Conservation (phyloP, 2,329 filamentous ascomycete species). For the Diaporthe australafricana region DNA sequence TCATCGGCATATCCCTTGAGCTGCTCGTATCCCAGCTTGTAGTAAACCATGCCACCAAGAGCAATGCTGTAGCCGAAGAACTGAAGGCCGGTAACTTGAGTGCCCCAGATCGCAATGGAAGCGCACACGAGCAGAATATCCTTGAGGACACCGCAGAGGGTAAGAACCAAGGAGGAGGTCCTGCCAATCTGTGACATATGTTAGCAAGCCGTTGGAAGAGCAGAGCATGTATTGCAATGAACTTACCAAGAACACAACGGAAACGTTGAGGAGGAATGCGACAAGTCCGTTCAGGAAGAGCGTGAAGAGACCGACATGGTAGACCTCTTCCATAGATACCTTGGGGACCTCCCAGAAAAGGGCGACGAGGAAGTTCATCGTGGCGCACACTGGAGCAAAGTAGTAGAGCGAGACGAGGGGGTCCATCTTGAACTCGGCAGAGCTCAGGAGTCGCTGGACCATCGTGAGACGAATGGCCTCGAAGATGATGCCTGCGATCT, state of each 20-base stretch:
- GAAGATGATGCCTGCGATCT: conserved; percentile 82
- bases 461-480: conserved; percentile 86
- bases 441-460: conserved; percentile 85
- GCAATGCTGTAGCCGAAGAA: conserved; percentile 88
- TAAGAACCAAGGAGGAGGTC: conserved; percentile 87
- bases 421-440: conserved; percentile 91
- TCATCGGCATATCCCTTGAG: conserved; percentile 83
- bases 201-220: background rate
- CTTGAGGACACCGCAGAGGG: conserved; percentile 88
- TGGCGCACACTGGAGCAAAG: conserved; percentile 85
- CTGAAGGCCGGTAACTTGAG: conserved; percentile 79
- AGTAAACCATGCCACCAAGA: conserved; percentile 83
- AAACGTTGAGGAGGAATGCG: conserved; percentile 86
- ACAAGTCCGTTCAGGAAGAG: conserved; percentile 82
- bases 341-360: conserved; percentile 79
- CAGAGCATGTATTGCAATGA: background rate
- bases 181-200: conserved; percentile 76
- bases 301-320: conserved; percentile 77
- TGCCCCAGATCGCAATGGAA: conserved; percentile 85
- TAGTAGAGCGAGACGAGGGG: conserved; percentile 90
- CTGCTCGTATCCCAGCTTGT: conserved; percentile 87
- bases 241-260: conserved; percentile 86
- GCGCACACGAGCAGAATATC: conserved; percentile 85
- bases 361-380: conserved; percentile 82
- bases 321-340: conserved; percentile 76